Percentiles rank a stretch among this genome's conserved stretches.
phyloP scores from a whole-genome alignment of 1,284 basidiomycete genomes.

The Fomitopsis betulina region DNA sequence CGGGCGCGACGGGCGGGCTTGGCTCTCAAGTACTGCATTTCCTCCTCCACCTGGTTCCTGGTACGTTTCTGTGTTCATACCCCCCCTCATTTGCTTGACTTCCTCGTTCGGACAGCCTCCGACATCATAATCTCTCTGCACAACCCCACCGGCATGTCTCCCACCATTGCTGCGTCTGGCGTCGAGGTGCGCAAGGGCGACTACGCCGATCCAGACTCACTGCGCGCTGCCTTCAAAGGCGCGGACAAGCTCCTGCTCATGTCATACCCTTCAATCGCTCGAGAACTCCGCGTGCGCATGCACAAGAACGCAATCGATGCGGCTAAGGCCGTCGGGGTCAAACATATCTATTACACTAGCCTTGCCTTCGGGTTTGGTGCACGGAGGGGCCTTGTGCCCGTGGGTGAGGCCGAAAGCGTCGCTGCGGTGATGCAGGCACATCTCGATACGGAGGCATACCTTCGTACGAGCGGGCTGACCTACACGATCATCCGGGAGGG shows the following conservation, averaged over 20 bases:
- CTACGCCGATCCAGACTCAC: constrained; percentile 27
- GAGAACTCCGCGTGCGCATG: constrained; percentile 26
- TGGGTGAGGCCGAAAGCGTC: constrained; percentile 13
- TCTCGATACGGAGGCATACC: constrained; percentile 31
- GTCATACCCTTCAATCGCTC: constrained; percentile 33
- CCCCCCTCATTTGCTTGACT: no score
- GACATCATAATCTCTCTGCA: constrained; percentile 30
- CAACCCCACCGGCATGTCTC: constrained; percentile 28
- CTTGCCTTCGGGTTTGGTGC: constrained; percentile 28
- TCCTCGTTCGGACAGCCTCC: constrained; percentile 11
- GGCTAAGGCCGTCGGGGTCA: constrained; percentile 27
- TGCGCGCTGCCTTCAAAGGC: constrained; percentile 30
- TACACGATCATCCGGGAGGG: constrained; percentile 36
- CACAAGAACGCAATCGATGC: constrained; percentile 37
- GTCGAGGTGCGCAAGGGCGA: constrained; percentile 29
- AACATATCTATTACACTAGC: constrained; percentile 36
- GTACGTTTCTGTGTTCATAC: constrained; percentile 7
- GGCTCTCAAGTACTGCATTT: constrained; percentile 32
- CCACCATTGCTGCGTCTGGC: constrained; percentile 19
- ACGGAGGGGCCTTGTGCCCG: neutral
- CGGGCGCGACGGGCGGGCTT: constrained; percentile 33
- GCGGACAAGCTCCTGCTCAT: constrained; percentile 33
- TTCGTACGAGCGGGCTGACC: constrained; percentile 30
- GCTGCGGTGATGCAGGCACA: constrained; percentile 35
- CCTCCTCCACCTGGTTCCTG: constrained; percentile 27